Evolutionary conservation across 129 eudicot genomes (phyloP).

Genomic region (Scalesia atractyloides): DNA sequence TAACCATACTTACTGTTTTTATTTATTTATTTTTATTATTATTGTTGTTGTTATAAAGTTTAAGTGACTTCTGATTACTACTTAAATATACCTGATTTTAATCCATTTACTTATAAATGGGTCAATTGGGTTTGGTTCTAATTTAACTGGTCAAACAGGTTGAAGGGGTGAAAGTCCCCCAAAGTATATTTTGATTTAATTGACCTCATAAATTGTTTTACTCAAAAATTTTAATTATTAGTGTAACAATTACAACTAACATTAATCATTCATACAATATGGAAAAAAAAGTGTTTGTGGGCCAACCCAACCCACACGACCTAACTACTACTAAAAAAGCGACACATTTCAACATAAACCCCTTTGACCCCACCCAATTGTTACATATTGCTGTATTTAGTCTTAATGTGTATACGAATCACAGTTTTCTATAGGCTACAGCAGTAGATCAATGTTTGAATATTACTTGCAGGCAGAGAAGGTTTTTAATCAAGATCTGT

Average conservation of each 20-base stretch:
- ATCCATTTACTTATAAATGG: not conserved
- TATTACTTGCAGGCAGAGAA: conserved; percentile 53
- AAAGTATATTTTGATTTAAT: not conserved
- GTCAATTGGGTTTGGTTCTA: not conserved
- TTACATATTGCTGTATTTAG: not conserved
- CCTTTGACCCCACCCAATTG: too few species aligned
- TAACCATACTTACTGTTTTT: not conserved
- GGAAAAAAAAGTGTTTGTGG: not conserved
- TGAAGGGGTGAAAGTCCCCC: too few species aligned
- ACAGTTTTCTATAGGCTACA: not conserved
- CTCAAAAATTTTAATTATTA: not conserved
- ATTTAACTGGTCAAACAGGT: too few species aligned
- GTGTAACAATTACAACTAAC: not conserved
- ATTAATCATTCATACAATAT: not conserved
- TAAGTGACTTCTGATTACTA: not conserved
- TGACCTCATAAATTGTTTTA: not conserved
- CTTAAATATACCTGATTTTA: not conserved
- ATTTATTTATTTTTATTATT: too few species aligned
- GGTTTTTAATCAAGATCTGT: conserved; percentile 64
- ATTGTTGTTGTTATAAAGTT: not conserved
- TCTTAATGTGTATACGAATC: not conserved
- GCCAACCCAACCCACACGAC: not conserved
- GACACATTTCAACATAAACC: not conserved
- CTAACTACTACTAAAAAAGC: not conserved
- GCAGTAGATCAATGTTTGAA: conserved; percentile 4